These are phyloP conservation scores for Globisporangium perplexum DNA, from an alignment of 352 stramenopile genomes.

Conservation along the genomic window DNA sequence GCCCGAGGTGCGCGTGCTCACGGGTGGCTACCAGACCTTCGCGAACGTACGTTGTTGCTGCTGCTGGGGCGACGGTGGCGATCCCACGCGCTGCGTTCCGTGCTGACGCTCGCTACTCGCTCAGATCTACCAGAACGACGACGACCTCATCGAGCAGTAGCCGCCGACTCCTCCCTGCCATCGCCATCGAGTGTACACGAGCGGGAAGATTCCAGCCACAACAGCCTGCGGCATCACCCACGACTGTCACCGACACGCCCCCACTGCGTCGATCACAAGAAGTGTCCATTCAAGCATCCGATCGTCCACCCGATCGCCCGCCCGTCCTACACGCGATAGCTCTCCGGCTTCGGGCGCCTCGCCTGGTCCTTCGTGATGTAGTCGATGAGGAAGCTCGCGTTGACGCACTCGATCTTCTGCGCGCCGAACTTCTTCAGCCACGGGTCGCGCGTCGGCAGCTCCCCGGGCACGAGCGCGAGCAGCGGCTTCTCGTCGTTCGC, in stretches of 20 bases:
- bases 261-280: not conserved
- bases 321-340: conserved; percentile 47
- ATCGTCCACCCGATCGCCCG: no score
- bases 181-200: not conserved
- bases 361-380: conserved; percentile 81
- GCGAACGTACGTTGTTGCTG: conserved; percentile 28
- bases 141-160: conserved; percentile 16
- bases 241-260: no score
- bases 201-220: not conserved
- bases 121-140: conserved; percentile 20
- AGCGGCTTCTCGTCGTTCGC: conserved; percentile 37
- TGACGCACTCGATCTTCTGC: conserved; percentile 64
- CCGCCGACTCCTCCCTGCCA: not conserved
- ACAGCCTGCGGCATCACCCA: no score
- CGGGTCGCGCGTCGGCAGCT: conserved; percentile 47
- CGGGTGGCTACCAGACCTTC: conserved; percentile 70
- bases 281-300: not conserved
- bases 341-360: conserved; percentile 34
- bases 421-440: conserved; percentile 73
- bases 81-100: not conserved
- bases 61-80: not conserved
- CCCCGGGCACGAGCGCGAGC: conserved; percentile 48
- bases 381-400: conserved; percentile 80
- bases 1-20: conserved; percentile 61
- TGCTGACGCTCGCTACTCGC: no score